These are phyloP conservation scores for Panaeolus cyanescens DNA, from an alignment of 768 basidiomycete species.

Conservation along the genomic window DNA sequence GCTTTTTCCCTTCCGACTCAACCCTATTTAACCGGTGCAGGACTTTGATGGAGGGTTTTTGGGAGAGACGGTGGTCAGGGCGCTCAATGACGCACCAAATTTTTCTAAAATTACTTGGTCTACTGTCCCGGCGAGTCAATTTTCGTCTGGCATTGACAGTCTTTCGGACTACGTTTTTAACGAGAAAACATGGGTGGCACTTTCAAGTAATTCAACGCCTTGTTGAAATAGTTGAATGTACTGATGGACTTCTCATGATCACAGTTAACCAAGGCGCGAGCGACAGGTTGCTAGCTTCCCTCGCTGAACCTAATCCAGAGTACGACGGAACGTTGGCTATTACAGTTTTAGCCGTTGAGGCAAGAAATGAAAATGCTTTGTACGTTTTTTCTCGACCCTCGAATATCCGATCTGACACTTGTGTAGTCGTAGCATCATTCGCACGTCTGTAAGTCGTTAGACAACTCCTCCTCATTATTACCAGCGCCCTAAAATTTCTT, in stretches of 20 bases:
- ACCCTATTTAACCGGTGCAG: slow-evolving; percentile 27
- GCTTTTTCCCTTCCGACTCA: neutral
- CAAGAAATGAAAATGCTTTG: slow-evolving; percentile 62
- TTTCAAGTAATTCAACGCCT: slow-evolving; percentile 44
- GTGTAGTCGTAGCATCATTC: slow-evolving; percentile 34
- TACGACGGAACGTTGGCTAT: slow-evolving; percentile 54
- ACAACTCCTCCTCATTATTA: neutral
- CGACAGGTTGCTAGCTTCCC: slow-evolving; percentile 33
- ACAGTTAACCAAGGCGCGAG: slow-evolving; percentile 46
- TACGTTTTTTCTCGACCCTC: slow-evolving; percentile 29
- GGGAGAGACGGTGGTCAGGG: slow-evolving; percentile 45
- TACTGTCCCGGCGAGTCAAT: slow-evolving; percentile 38
- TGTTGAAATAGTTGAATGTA: neutral
- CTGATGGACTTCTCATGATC: neutral
- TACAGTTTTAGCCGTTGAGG: slow-evolving; percentile 47
- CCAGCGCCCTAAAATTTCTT: neutral
- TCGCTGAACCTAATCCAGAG: slow-evolving; percentile 38
- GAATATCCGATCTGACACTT: neutral
- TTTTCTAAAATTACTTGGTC: slow-evolving; percentile 46
- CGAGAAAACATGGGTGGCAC: slow-evolving; percentile 54
- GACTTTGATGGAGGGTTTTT: slow-evolving; percentile 62
- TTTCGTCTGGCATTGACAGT: slow-evolving; percentile 44
- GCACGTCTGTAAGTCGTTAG: slow-evolving; percentile 25
- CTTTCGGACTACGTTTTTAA: slow-evolving; percentile 47
- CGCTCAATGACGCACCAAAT: slow-evolving; percentile 30